A percentile compares a stretch with the other conserved stretches of the same genome.
These are phyloP conservation scores for Populus nigra DNA, from an alignment of 345 rosid genomes.

Conservation along the genomic window DNA sequence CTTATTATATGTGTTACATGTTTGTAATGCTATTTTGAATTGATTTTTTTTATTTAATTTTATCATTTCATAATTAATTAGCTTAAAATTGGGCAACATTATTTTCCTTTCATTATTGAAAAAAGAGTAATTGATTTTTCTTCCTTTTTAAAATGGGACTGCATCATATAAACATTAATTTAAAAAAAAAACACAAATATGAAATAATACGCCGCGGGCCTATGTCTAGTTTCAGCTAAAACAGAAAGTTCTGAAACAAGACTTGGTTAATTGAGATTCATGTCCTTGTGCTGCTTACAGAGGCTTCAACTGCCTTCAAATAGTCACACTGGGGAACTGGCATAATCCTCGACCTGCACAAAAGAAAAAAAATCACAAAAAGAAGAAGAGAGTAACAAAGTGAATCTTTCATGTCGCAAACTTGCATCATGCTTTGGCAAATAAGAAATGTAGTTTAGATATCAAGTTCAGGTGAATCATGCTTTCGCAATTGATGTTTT, in stretches of 20 bases:
- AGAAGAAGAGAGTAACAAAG: neutral
- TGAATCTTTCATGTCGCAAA: neutral
- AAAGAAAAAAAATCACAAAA: neutral
- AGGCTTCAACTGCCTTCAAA: constrained; percentile 23
- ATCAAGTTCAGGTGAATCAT: neutral
- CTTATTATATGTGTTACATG: too few relatives aligned
- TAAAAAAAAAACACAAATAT: too few relatives aligned
- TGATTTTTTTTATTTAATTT: too few relatives aligned
- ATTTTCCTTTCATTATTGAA: too few relatives aligned
- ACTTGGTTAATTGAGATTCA: neutral
- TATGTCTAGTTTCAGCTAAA: too few relatives aligned
- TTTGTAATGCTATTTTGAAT: too few relatives aligned
- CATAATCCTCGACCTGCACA: constrained; percentile 42
- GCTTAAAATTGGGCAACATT: too few relatives aligned
- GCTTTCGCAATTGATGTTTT: neutral
- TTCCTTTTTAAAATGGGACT: too few relatives aligned
- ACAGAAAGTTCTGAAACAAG: neutral
- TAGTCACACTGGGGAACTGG: constrained; percentile 46
- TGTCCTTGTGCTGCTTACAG: neutral
- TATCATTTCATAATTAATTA: accelerated
- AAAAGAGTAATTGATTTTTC: too few relatives aligned
- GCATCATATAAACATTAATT: too few relatives aligned
- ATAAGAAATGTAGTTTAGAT: neutral
- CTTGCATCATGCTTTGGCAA: neutral
- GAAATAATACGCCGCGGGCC: too few relatives aligned